Evolutionary conservation across 2,329 filamentous ascomycete genomes (phyloP), one percentile per base, ranked within the genome.

Genomic region (Colletotrichum liaoningense): DNA sequence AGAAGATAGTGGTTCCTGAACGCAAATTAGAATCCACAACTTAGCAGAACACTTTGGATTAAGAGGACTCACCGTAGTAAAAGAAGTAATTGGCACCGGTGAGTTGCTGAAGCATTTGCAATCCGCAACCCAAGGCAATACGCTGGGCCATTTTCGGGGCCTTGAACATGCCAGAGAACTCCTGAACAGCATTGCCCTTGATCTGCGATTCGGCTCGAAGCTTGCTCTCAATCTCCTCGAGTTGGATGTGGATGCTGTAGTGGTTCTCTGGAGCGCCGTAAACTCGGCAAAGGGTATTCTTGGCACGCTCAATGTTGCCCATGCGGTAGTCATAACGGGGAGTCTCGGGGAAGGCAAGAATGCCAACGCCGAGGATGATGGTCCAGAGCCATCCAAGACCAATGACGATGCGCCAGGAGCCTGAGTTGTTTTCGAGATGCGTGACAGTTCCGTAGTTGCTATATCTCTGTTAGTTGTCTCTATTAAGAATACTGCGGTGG

Each of bases 71-170:
- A 19, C 38, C 38, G 68, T 92, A 93, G 80, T 90, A 90, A 79
- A 92, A 92, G 83, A 90, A 92, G 80, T 90, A 92, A 77, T 93
- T 93, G 35, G 90, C 91, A 55, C 91, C 91, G 0, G 90, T 64
- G 3, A 73, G 56, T 26, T 59, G 92, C 79, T 94, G 92, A 42
- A 93, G 88, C 78, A 90, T 88, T 80, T 93, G 90, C 1, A 93
- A 84, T 0, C 82, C 77, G 67, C 93, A 86, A 26, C 92, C 91
- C 0, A 93, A 84, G 0, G 88, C 77, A 0, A 91, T 90, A 1
- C 92, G 87, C 76, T 93, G 92, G 0, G 86, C 80, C 88, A 93
- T 93, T 3, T 89, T 86, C 1, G 91, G 91, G 0, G 89, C 90
- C 58, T 86, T 88, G 77, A 93, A 91, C 83, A 93, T 92, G 75